A percentile compares a stretch with the other conserved stretches of the same genome.
Evolutionary conservation across 257 asterid genomes (phyloP).

Genomic region (Petunia secreta): DNA sequence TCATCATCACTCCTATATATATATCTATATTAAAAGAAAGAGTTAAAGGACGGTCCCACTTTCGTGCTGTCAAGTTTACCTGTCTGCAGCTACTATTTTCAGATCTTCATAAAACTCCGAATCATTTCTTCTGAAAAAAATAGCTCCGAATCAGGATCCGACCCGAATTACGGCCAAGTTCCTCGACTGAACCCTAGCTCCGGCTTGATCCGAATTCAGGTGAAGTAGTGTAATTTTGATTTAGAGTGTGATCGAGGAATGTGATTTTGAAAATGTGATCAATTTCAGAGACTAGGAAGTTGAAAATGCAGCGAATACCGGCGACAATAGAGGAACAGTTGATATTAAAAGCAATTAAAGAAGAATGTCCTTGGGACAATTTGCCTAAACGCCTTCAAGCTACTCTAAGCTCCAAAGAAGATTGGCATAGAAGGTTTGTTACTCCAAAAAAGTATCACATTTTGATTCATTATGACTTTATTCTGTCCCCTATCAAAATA

Average conservation of each 20-base stretch:
- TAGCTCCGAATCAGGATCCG: conserved; percentile 6
- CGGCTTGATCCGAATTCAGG: conserved; percentile 30
- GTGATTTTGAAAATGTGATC: neutral
- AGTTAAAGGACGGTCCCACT: neutral
- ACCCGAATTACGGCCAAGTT: neutral
- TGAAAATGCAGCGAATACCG: conserved; percentile 75
- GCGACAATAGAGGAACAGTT: conserved; percentile 90
- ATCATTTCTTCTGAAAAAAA: neutral
- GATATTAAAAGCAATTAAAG: conserved; percentile 72
- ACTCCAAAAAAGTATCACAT: neutral
- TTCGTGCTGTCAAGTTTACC: conserved; percentile 9
- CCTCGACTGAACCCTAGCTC: conserved; percentile 9
- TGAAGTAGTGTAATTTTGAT: neutral
- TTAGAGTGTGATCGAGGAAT: conserved; percentile 19
- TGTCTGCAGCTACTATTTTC: conserved; percentile 15
- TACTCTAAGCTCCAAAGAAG: conserved; percentile 79
- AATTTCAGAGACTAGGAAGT: conserved; percentile 25
- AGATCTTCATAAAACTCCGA: conserved; percentile 28
- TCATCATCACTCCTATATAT: neutral
- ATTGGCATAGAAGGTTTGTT: conserved; percentile 88
- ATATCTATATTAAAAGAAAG: neutral
- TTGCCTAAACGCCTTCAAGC: conserved; percentile 97
- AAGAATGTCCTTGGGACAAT: conserved; percentile 84
- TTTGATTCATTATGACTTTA: neutral
- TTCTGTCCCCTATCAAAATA: neutral